Conservation (phyloP, 2,329 filamentous ascomycete genomes). For the Fusarium decemcellulare region DNA sequence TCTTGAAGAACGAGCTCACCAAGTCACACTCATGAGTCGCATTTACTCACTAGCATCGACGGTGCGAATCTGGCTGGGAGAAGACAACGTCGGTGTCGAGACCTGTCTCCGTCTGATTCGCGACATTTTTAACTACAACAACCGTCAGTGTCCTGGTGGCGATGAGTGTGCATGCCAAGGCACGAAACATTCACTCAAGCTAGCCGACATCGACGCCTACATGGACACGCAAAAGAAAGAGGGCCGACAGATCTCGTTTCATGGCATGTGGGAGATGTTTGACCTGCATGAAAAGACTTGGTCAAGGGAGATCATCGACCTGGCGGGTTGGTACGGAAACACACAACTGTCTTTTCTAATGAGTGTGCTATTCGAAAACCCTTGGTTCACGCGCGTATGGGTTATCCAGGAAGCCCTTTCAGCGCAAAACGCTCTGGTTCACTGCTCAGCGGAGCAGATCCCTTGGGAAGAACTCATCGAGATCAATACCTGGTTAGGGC, state of each 20-base stretch:
- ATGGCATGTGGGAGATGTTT: conserved; percentile 30
- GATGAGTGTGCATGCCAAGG: conserved; percentile 10
- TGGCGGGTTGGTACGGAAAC: conserved; percentile 31
- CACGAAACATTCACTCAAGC: background rate
- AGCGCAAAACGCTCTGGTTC: background rate
- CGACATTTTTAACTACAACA: conserved; percentile 34
- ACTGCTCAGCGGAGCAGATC: conserved; percentile 4
- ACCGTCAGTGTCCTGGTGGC: conserved; percentile 7
- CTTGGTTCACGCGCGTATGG: conserved; percentile 36
- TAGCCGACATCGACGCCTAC: background rate
- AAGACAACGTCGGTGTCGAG: conserved; percentile 12
- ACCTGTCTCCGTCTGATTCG: conserved; percentile 21
- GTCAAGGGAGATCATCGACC: conserved; percentile 23
- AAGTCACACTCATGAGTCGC: conserved; percentile 33
- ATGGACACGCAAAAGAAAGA: background rate
- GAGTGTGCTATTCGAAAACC: conserved; percentile 29
- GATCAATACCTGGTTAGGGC: conserved; percentile 25
- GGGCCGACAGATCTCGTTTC: conserved; percentile 7
- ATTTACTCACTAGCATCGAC: conserved; percentile 25
- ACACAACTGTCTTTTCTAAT: conserved; percentile 28
- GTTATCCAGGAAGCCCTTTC: conserved; percentile 37
- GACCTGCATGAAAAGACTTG: conserved; percentile 16
- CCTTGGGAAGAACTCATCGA: conserved; percentile 29
- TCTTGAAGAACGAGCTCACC: conserved; percentile 31
- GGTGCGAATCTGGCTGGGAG: conserved; percentile 34